These are phyloP conservation scores for Monilinia vaccinii-corymbosi DNA, from an alignment of 2,329 filamentous ascomycete species.

Conservation along the genomic window DNA sequence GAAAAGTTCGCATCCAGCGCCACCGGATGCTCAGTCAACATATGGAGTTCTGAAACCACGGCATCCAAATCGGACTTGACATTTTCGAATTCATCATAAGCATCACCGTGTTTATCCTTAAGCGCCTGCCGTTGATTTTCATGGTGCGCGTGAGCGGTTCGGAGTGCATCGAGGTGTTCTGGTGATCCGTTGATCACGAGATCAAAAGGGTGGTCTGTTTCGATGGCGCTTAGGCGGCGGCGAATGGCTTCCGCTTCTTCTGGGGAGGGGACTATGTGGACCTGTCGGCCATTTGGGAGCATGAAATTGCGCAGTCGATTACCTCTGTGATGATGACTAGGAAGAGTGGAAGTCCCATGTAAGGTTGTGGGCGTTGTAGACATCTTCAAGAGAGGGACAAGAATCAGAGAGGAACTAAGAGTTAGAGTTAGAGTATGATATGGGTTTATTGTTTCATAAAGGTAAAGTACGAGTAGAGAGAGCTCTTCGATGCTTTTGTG, in stretches of 20 bases:
- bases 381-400: constrained; percentile 8
- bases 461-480: no score
- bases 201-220: constrained; percentile 36
- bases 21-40: constrained; percentile 44
- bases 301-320: constrained; percentile 43
- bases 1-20: constrained; percentile 51
- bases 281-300: constrained; percentile 44
- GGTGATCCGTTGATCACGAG: constrained; percentile 48
- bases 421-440: background rate
- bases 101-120: constrained; percentile 38
- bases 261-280: constrained; percentile 47
- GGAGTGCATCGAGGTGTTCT: constrained; percentile 39
- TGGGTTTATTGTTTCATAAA: background rate
- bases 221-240: constrained; percentile 33
- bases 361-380: constrained; percentile 16
- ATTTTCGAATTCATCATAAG: constrained; percentile 48
- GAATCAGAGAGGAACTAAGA: background rate
- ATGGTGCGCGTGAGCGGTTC: constrained; percentile 44
- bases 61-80: constrained; percentile 44
- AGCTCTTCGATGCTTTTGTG: background rate
- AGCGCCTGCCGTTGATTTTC: constrained; percentile 38
- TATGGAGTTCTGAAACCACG: constrained; percentile 43
- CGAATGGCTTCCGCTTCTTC: constrained; percentile 43
- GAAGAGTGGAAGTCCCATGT: background rate
- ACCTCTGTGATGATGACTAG: constrained; percentile 23